A percentile compares a stretch with the other conserved stretches of the same genome.
Evolutionary conservation across 345 rosid genomes (phyloP).

Genomic region (Iberis pinnata): DNA sequence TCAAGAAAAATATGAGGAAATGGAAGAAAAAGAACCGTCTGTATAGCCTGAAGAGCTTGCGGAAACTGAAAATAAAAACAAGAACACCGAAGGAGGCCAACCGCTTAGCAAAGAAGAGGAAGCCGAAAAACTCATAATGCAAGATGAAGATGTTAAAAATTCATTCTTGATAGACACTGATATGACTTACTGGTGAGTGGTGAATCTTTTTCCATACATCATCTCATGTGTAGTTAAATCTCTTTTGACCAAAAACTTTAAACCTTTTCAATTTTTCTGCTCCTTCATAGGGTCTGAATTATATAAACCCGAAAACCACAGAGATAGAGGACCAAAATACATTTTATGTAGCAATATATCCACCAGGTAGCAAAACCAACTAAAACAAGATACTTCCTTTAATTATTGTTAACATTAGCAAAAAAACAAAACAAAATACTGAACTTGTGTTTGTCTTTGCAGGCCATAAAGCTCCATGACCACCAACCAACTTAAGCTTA

Average conservation of each 20-base stretch:
- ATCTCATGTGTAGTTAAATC: too few relatives aligned
- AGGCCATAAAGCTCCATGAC: slow-evolving; percentile 38
- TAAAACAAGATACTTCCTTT: not conserved
- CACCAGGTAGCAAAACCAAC: slow-evolving; percentile 48
- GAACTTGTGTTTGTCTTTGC: slow-evolving; percentile 24
- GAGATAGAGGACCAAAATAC: slow-evolving; percentile 83
- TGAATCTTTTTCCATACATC: slow-evolving; percentile 35
- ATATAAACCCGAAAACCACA: slow-evolving; percentile 63
- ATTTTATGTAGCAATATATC: slow-evolving; percentile 82
- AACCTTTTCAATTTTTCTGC: not conserved
- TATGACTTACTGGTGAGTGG: slow-evolving; percentile 42
- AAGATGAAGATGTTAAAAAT: slow-evolving; percentile 20
- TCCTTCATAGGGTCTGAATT: slow-evolving; percentile 49
- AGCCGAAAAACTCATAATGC: slow-evolving; percentile 11
- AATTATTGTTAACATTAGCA: not conserved
- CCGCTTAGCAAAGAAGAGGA: slow-evolving; percentile 23
- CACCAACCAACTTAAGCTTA: slow-evolving; percentile 49
- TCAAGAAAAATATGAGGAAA: slow-evolving; percentile 20
- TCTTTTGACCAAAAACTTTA: slow-evolving; percentile 30
- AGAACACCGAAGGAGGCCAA: slow-evolving; percentile 14
- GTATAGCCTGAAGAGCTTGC: slow-evolving; percentile 16
- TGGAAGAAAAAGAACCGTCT: slow-evolving; percentile 6
- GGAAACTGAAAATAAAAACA: slow-evolving; percentile 11
- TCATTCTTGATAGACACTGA: slow-evolving; percentile 28
- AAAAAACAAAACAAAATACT: too few relatives aligned